phyloP scores from a whole-genome alignment of 2,329 filamentous ascomycete genomes.

The Penicillium occitanis region DNA sequence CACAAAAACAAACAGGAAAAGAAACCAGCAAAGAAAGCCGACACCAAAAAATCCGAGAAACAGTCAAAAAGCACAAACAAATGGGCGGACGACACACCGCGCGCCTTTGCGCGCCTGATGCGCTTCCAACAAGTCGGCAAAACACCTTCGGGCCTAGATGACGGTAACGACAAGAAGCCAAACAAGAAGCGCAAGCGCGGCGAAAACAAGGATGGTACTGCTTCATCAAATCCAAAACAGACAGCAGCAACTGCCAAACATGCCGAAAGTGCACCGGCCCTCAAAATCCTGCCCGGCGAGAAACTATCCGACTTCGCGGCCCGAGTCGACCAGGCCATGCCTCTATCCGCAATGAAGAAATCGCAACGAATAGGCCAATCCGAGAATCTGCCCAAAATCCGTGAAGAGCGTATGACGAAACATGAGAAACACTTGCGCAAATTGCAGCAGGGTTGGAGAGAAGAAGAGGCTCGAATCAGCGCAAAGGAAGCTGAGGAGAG shows the following conservation, averaged over 20 bases:
- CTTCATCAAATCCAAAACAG: neutral
- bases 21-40: conserved; percentile 31
- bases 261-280: conserved; percentile 34
- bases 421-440: conserved; percentile 76
- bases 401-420: conserved; percentile 67
- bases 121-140: conserved; percentile 64
- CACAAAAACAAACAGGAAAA: conserved; percentile 44
- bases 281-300: conserved; percentile 80
- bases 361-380: conserved; percentile 36
- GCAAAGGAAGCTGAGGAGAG: conserved; percentile 77
- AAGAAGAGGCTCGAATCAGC: conserved; percentile 56
- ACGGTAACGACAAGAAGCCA: conserved; percentile 53
- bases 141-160: conserved; percentile 62
- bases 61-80: conserved; percentile 29
- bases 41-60: conserved; percentile 36
- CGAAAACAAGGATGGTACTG: conserved; percentile 22
- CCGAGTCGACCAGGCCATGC: conserved; percentile 81
- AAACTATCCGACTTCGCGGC: conserved; percentile 75
- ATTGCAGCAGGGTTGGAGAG: conserved; percentile 59
- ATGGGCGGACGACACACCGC: conserved; percentile 73
- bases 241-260: neutral
- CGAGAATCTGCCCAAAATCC: conserved; percentile 31
- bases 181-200: conserved; percentile 53
- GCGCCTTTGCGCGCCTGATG: conserved; percentile 85
- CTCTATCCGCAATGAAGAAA: conserved; percentile 69